A percentile compares a stretch with the other conserved stretches of the same genome.
These are phyloP conservation scores for Chalciporus sphaerocephalus DNA, from an alignment of 768 basidiomycete genomes.

Conservation along the genomic window DNA sequence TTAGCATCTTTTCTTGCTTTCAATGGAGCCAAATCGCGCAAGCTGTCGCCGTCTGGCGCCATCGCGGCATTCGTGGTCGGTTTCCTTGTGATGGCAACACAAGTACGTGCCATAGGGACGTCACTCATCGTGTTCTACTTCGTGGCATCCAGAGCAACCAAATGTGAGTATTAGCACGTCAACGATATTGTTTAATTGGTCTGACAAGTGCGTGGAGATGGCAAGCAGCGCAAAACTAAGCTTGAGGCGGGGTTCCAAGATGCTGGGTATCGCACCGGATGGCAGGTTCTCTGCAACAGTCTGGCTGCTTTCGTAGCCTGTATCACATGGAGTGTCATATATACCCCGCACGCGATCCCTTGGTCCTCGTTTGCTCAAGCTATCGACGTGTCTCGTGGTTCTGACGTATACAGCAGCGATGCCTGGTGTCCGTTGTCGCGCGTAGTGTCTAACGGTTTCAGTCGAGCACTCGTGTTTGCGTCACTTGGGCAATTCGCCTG, in stretches of 20 bases:
- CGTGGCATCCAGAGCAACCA: slow-evolving; percentile 77
- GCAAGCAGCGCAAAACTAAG: slow-evolving; percentile 67
- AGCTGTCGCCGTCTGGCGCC: slow-evolving; percentile 75
- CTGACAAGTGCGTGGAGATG: no score
- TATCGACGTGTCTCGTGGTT: slow-evolving; percentile 11
- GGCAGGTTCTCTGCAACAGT: slow-evolving; percentile 84
- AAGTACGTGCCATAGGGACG: slow-evolving; percentile 58
- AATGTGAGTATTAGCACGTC: no score
- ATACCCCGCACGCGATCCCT: slow-evolving; percentile 43
- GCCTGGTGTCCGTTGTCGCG: slow-evolving; percentile 63
- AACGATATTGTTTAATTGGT: no score
- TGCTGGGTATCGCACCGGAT: slow-evolving; percentile 68
- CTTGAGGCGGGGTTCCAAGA: slow-evolving; percentile 78
- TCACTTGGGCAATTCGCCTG: slow-evolving; percentile 84
- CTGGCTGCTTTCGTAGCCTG: slow-evolving; percentile 57
- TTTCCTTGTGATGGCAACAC: slow-evolving; percentile 65
- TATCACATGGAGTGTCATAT: slow-evolving; percentile 60
- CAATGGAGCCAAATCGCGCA: slow-evolving; percentile 71
- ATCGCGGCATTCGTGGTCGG: slow-evolving; percentile 74
- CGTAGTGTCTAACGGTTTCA: slow-evolving; percentile 45
- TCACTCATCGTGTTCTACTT: slow-evolving; percentile 77
- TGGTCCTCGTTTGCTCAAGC: slow-evolving; percentile 26
- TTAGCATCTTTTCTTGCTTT: slow-evolving; percentile 52
- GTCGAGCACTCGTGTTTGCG: slow-evolving; percentile 57
- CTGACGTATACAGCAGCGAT: slow-evolving; percentile 34